Base-by-base conservation (phyloP, 148 eudicot genomes). In the Silene uniflora region DNA sequence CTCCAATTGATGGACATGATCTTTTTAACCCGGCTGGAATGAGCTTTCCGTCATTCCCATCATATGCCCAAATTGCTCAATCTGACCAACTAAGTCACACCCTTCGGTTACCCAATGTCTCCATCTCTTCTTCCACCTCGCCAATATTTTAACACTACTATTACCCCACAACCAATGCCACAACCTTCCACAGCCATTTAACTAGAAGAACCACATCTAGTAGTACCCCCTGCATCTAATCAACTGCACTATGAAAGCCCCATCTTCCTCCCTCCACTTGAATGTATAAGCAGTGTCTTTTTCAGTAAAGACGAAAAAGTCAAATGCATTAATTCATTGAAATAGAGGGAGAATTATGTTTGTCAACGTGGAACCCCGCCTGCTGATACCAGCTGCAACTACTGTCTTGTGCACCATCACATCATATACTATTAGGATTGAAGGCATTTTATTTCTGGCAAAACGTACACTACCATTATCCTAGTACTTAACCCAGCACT, bases 401-500 rank as follows among this genome's bases (percentile, higher is more conserved):
- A 72, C 73, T 73, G 62, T 73, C 83, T 81, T 27, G 67, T 83
- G 81, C 76, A 73, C 65, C 62, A 0, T 39, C 9, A 39, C 44
- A 39, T 7, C 44, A 67, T 76, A 80, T 52, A 75, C 79, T 39
- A 73, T 67, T 39, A 77, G 69, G 44, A 39, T 39, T 39, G 44
- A 71, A 73, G 78, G 77, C 60, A 42, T 29, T 71, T 87, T 82
- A 77, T 84, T 85, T 84, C 81, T 75, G 71, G 35, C 32, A 76
- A 85, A 84, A 79, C 76, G 89, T 86, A 82, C 62, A 77, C 59
- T 47, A 69, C 59, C 5, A 13, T 71, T 69, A 69, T 60, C 73
- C 74, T 63, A 60, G 23, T 64, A 75, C 73, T 75, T 78, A 81
- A 27, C 84, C 82, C 84, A 83, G 85, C 86, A 83, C 73, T 67